Base-by-base conservation (phyloP, 352 stramenopile species). In the Globisporangium echinulatum region DNA sequence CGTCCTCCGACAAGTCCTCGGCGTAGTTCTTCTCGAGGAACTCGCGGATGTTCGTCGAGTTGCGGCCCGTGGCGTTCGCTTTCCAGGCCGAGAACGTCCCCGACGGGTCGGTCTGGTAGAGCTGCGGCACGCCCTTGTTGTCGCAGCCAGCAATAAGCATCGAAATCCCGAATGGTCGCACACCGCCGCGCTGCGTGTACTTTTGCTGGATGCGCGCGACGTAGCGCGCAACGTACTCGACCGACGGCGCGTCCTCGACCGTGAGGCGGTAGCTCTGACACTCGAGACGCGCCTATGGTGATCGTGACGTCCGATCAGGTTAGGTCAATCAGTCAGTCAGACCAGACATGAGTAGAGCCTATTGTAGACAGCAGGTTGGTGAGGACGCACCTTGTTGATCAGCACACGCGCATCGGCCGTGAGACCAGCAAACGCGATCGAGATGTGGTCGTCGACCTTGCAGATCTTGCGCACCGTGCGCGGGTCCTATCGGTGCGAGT, bases 381-480 rank as follows among this genome's bases (percentile, higher is more conserved):
- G 25, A 33, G 25, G 25, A 33, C 79, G 67, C 39, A 90, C 81
- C 77, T 98, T 98, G 80, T 98, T 97, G 58, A 99, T 92, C 43
- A 99, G 82, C 53, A 99, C 97, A 59, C 97, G 92, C 25, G 97
- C 97, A 72, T 99, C 97, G 54, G 97, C 97, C 14, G 92, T 99
- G 25, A 99, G 90, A 38, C 97, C 97, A 4, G 97, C 96, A 77
- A 99, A 99, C 51, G 96, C 97, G 58, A 99, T 90, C 57, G 97
- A 97, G 44, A 98, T 97, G 73, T 98, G 89, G 65, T 98, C 92
- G 74, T 99, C 97, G 54, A 99, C 80, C 65, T 98, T 97, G 58
- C 96, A 96, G 71, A 99, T 99, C 87, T 99, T 99, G 70, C 96
- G 92, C 67, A 99, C 98, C 0, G 96, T 99, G 63, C 97, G 89